phyloP scores from a whole-genome alignment of 163 green algal genomes.

The Smithsoniella earleae region DNA sequence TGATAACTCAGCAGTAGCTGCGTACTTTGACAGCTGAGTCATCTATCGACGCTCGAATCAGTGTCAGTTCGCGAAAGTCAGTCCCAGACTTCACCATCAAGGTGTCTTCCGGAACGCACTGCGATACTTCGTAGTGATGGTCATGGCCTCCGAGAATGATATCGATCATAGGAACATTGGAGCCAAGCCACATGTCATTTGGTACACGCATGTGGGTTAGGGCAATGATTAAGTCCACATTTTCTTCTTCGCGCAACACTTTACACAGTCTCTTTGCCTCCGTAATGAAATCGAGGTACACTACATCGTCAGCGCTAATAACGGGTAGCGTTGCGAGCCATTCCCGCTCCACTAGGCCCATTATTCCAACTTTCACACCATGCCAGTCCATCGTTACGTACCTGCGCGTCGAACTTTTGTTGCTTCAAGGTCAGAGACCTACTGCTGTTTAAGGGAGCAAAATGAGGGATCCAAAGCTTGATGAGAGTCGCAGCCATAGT shows the following conservation, averaged over 20 bases:
- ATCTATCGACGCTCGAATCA: too few species aligned
- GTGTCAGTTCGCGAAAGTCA: constrained; percentile 43
- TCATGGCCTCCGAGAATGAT: constrained; percentile 68
- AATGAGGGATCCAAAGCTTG: too few species aligned
- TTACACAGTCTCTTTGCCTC: constrained; percentile 42
- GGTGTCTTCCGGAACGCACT: constrained; percentile 41
- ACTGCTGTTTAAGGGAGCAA: too few species aligned
- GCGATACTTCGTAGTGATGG: constrained; percentile 51
- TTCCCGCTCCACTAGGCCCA: constrained; percentile 64
- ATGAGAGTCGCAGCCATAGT: too few species aligned
- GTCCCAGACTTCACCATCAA: constrained; percentile 59
- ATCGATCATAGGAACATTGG: constrained; percentile 53
- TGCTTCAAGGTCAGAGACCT: too few species aligned
- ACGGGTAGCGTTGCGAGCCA: constrained; percentile 59
- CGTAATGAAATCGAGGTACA: constrained; percentile 55
- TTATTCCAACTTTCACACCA: constrained; percentile 51
- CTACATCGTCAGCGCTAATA: constrained; percentile 51
- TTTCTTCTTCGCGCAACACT: constrained; percentile 45
- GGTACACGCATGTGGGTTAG: constrained; percentile 72
- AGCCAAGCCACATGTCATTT: constrained; percentile 57
- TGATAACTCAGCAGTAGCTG: too few species aligned
- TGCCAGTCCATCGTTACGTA: constrained; percentile 38
- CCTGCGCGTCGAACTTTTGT: too few species aligned
- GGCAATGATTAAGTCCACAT: constrained; percentile 60
- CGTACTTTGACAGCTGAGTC: too few species aligned